A percentile compares a stretch with the other conserved stretches of the same genome.
These are phyloP conservation scores for Arabis alpina DNA, from an alignment of 345 rosid genomes.

Conservation along the genomic window DNA sequence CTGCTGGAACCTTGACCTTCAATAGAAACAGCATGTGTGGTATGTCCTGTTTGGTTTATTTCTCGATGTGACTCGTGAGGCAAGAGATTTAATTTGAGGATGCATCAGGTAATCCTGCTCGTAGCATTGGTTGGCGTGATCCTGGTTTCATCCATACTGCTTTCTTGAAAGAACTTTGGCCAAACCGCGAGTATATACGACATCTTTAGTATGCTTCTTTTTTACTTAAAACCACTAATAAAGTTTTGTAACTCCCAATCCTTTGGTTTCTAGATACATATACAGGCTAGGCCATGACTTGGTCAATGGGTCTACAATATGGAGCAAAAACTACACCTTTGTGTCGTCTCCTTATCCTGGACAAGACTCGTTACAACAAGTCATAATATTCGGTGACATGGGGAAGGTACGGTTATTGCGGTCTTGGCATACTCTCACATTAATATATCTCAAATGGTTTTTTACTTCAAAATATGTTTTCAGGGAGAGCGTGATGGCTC, in stretches of 20 bases:
- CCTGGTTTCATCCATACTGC: slow-evolving; percentile 81
- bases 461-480: slow-evolving; percentile 34
- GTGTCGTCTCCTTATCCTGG: slow-evolving; percentile 88
- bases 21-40: slow-evolving; percentile 85
- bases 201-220: slow-evolving; percentile 15
- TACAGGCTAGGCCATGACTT: slow-evolving; percentile 72
- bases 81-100: slow-evolving; percentile 18
- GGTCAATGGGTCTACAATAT: slow-evolving; percentile 45
- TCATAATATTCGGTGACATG: slow-evolving; percentile 89
- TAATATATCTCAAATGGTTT: slow-evolving; percentile 6
- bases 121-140: slow-evolving; percentile 87
- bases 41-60: slow-evolving; percentile 38
- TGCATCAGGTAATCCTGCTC: slow-evolving; percentile 68
- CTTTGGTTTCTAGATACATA: slow-evolving; percentile 52
- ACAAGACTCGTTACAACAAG: slow-evolving; percentile 81
- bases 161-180: slow-evolving; percentile 81
- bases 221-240: background rate
- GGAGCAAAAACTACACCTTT: slow-evolving; percentile 75
- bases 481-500: slow-evolving; percentile 87
- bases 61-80: no score
- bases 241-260: slow-evolving; percentile 12
- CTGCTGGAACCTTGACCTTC: slow-evolving; percentile 89
- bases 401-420: slow-evolving; percentile 59
- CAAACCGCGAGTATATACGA: slow-evolving; percentile 54
- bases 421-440: background rate